phyloP scores from a whole-genome alignment of 139 green algal genomes.

The Deuterostichococcus epilithicus region DNA sequence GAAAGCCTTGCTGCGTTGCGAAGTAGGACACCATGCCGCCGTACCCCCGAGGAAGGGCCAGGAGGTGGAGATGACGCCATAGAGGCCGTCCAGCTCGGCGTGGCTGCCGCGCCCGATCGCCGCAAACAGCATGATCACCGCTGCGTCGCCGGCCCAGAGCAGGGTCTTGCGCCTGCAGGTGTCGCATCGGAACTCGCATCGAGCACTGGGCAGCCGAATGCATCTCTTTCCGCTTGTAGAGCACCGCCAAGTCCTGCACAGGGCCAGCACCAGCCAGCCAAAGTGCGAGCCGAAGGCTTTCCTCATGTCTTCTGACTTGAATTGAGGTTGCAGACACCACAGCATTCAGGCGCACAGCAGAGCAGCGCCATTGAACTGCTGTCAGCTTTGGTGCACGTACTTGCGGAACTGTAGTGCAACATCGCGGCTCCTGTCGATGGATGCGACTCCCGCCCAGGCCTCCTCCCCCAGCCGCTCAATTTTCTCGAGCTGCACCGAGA shows the following conservation, averaged over 20 bases:
- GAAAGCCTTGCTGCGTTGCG: background rate
- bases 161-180: slow-evolving; percentile 36
- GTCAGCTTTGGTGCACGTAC: slow-evolving; percentile 7
- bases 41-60: slow-evolving; percentile 68
- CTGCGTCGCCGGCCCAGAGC: slow-evolving; percentile 59
- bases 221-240: background rate
- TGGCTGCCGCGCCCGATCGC: slow-evolving; percentile 64
- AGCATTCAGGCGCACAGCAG: background rate
- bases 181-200: background rate
- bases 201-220: background rate
- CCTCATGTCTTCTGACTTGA: background rate
- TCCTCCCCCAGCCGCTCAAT: slow-evolving; percentile 32
- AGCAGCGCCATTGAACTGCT: background rate
- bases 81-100: slow-evolving; percentile 31
- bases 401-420: background rate
- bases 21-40: background rate
- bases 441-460: slow-evolving; percentile 55
- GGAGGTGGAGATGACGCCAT: slow-evolving; percentile 49
- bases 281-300: background rate
- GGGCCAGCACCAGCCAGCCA: background rate
- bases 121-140: slow-evolving; percentile 69
- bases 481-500: slow-evolving; percentile 11
- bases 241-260: background rate
- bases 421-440: slow-evolving; percentile 39
- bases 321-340: background rate